Conservation (phyloP, 1,139 yeast species). For the Saccharomyces hybrid region DNA sequence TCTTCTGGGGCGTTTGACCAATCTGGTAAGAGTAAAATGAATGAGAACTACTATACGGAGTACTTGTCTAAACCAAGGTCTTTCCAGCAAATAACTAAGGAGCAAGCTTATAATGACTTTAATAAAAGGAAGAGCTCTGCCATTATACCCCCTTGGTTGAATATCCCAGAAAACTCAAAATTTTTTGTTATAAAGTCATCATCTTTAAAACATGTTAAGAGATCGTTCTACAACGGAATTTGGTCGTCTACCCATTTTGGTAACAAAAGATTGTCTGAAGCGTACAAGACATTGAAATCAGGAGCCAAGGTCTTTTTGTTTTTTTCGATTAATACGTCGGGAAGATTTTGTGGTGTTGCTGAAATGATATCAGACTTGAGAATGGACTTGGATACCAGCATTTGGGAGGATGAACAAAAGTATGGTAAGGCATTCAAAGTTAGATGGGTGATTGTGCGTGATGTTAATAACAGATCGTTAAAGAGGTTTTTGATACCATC, state of each 20-base stretch:
- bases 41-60: neutral
- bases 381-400: conserved; percentile 36
- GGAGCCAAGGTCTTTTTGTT: conserved; percentile 37
- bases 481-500: conserved; percentile 39
- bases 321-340: conserved; percentile 53
- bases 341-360: conserved; percentile 56
- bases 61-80: neutral
- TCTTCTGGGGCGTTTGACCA: neutral
- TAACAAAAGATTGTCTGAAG: conserved; percentile 42
- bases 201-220: conserved; percentile 41
- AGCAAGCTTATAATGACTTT: neutral
- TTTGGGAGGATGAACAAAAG: conserved; percentile 45
- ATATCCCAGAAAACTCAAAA: conserved; percentile 32
- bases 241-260: conserved; percentile 59
- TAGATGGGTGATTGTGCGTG: conserved; percentile 45
- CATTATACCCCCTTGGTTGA: conserved; percentile 20
- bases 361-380: conserved; percentile 40
- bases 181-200: conserved; percentile 54
- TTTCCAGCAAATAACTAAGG: neutral
- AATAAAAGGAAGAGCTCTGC: conserved; percentile 11
- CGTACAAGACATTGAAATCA: conserved; percentile 26
- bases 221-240: conserved; percentile 42
- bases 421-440: conserved; percentile 49
- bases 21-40: neutral
- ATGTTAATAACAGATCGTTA: conserved; percentile 42